Evolutionary conservation across 805 yeast genomes (phyloP), one percentile per base, ranked within the genome.

Genomic region (Kazachstania kunashirensis): DNA sequence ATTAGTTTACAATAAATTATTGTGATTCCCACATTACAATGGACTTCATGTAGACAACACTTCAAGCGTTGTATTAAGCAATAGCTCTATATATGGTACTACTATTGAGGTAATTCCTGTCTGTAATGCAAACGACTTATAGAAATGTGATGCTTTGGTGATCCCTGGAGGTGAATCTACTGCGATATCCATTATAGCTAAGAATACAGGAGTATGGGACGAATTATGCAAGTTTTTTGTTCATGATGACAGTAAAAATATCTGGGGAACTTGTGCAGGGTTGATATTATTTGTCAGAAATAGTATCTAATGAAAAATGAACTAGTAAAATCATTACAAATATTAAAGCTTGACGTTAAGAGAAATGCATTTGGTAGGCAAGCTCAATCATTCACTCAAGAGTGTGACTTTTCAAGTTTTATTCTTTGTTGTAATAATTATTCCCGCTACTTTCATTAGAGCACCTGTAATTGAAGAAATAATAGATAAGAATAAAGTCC

Each of bases 181-280:
- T 1, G 53, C 84, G 3, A 81, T 83, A 45, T 77, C 88, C 0
- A 61, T 79, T 20, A 73, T 82, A 24, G 80, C 89, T 1, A 80
- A 79, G 52, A 61, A 85, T 37, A 70, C 77, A 0, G 71, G 73
- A 1, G 51, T 82, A 48, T 59, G 77, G 14, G 65, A 67, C 18
- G 79, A 81, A 2, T 59, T 82, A 37, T 57, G 66, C 28, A 52
- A 62, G 10, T 75, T 71, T 53, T 29, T 29, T 29, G 73, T 77
- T 14, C 51, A 45, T 17, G 64, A 68, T 33, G 60, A 68, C 6
- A 59, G 61, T 15, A 71, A 70, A 42, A 77, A 83, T 1, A 70
- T 75, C 10, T 83, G 94, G 94, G 94, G 94, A 0, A 83, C 94
- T 1, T 83, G 94, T 57, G 94, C 94, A 3, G 94, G 94, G 2